Percentiles rank a stretch among this genome's conserved stretches.
Evolutionary conservation across 306 rosid species (phyloP).

Genomic region (Corylus heterophylla): DNA sequence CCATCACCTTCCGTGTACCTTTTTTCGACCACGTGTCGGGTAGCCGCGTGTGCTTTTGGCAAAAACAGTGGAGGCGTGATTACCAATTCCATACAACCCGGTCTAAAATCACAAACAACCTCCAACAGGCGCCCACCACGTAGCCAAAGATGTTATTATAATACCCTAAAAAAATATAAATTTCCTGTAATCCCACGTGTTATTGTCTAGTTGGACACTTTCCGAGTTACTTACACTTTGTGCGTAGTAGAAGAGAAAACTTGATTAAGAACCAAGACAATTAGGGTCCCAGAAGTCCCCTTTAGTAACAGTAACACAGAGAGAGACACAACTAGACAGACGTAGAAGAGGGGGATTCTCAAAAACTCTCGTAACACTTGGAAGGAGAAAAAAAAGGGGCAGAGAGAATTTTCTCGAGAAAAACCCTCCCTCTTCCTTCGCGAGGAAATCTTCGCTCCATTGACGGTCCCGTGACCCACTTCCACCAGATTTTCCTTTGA

Average conservation of each 20-base stretch:
- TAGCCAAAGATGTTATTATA: background rate
- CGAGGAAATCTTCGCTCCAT: background rate
- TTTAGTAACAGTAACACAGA: background rate
- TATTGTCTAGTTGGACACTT: background rate
- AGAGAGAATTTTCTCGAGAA: background rate
- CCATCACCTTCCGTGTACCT: background rate
- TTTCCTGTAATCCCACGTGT: background rate
- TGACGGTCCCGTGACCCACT: background rate
- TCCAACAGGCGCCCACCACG: background rate
- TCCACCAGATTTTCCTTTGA: conserved; percentile 1
- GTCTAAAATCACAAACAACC: background rate
- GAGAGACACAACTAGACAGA: background rate
- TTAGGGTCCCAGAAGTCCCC: conserved; percentile 4
- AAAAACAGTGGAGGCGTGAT: background rate
- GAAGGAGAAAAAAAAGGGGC: background rate
- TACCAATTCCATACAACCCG: background rate
- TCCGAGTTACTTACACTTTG: background rate
- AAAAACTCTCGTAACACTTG: background rate
- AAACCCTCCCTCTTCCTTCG: background rate
- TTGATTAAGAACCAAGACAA: background rate
- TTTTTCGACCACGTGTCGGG: conserved; percentile 1
- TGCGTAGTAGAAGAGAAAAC: background rate
- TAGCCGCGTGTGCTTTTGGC: conserved; percentile 11
- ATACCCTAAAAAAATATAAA: background rate
- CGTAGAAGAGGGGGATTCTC: background rate